Base-by-base conservation (phyloP, 192 early-diverging fungal species). In the Mortierella hygrophila region DNA sequence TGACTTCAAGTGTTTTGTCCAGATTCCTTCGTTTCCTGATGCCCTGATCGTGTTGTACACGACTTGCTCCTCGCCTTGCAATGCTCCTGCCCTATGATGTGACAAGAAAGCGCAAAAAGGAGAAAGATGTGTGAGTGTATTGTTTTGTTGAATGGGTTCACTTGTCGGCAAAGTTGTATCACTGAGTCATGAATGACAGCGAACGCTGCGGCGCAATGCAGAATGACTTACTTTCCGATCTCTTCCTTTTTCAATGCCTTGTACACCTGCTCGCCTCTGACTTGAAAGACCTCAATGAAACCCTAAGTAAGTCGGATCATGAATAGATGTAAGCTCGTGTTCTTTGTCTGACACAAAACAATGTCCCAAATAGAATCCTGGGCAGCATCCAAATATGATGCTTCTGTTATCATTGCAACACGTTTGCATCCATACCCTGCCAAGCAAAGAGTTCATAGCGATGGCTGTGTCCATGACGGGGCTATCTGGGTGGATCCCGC, bases 41-140 rank as follows among this genome's bases (percentile, higher is more conserved):
- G 93, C 93, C 82, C 96, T 94, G 72, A 99, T 96, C 37, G 93
- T 90, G 68, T 94, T 93, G 88, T 96, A 99, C 0, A 99, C 92
- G 6, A 98, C 89, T 55, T 90, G 89, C 78, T 96, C 96, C 65
- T 97, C 94, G 60, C 91, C 88, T 16, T 90, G 90, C 83, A 98
- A 69, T 41, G 72, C 42, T 41, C 73, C 57, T 0, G 80, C 68
- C 41, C 85, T 87, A 82, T 38, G 38, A 0, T 40, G 6, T 77
- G 60, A 32, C 1, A 18, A 26, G 20, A 35, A 55, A 21, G 8
- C 63, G n/a, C 29, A 46, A 46, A 46, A 13, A 11, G 44, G 13
- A 46, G 38, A 46, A 44, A 46, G 15, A 46, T 46, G 44, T 46
- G 44, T 15, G 44, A 15, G 44, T 46, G 44, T 46, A 2, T 46